Conservation (phyloP, 805 yeast genomes). For the Schizosaccharomyces lindneri region DNA sequence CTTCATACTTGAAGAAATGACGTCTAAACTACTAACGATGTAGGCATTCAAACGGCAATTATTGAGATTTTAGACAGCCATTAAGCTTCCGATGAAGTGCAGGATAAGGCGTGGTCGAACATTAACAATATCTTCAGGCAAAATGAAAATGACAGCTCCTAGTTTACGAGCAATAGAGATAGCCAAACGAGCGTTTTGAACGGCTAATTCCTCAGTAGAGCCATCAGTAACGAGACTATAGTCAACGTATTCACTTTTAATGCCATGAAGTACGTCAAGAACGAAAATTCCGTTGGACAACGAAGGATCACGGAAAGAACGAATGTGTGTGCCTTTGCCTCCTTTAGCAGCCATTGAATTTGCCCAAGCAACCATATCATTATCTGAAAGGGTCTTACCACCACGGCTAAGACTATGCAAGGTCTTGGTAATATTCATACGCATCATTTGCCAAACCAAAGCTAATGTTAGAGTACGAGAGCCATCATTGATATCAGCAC, state of each 20-base stretch:
- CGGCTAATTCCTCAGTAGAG: conserved; percentile 54
- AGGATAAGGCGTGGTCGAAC: conserved; percentile 81
- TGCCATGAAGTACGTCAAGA: conserved; percentile 71
- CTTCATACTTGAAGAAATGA: too few species aligned
- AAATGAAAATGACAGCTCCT: conserved; percentile 94
- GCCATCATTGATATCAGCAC: conserved; percentile 91
- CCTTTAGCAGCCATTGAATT: conserved; percentile 65
- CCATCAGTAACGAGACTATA: conserved; percentile 74
- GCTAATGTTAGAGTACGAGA: conserved; percentile 71
- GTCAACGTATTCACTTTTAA: conserved; percentile 94
- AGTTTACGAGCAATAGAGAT: conserved; percentile 93
- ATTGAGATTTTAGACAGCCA: conserved; percentile 27
- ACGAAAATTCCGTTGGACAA: conserved; percentile 58
- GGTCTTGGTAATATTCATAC: conserved; percentile 77
- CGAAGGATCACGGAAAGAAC: conserved; percentile 67
- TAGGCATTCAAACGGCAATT: too few species aligned
- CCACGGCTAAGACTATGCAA: conserved; percentile 43
- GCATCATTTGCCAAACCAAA: conserved; percentile 94
- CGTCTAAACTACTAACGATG: too few species aligned
- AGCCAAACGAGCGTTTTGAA: conserved; percentile 79
- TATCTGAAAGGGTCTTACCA: conserved; percentile 56
- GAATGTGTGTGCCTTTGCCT: conserved; percentile 44
- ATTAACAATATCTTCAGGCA: conserved; percentile 97
- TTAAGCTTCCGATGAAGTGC: conserved; percentile 85
- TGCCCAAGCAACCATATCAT: conserved; percentile 85